A percentile compares a stretch with the other conserved stretches of the same genome.
phyloP scores from a whole-genome alignment of 2,329 filamentous ascomycete species.

The Aureobasidium mangrovei region DNA sequence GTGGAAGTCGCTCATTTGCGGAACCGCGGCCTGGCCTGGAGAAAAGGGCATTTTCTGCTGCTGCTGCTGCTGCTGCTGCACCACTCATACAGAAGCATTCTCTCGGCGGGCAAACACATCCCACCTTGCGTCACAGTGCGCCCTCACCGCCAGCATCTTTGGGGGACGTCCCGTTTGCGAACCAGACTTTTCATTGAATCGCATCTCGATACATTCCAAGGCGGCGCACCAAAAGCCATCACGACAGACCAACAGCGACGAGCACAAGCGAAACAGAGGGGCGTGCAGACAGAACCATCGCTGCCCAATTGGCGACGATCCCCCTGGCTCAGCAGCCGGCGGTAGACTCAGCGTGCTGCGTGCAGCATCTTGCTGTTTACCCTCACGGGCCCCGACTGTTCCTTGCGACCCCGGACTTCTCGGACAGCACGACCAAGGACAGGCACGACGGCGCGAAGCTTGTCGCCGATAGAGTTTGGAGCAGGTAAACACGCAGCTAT shows the following conservation, averaged over 20 bases:
- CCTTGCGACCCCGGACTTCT: background rate
- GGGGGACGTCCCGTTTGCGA: background rate
- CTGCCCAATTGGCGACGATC: constrained; percentile 5
- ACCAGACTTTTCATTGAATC: background rate
- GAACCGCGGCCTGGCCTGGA: background rate
- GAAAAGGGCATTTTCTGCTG: background rate
- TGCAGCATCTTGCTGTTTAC: background rate
- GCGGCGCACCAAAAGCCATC: background rate
- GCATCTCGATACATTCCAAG: constrained; percentile 9
- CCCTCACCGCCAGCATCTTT: constrained; percentile 2
- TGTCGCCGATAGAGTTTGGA: background rate
- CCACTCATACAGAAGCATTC: background rate
- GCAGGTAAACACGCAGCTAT: background rate
- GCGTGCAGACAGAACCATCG: background rate
- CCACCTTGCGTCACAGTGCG: constrained; percentile 11
- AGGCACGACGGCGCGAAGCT: background rate
- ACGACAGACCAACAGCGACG: background rate
- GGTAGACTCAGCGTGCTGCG: background rate
- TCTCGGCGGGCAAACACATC: background rate
- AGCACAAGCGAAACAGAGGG: background rate
- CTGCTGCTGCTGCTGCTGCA: no score
- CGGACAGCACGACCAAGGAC: background rate
- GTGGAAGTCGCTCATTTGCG: constrained; percentile 3
- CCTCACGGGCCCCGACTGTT: background rate
- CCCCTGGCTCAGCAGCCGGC: background rate